Base-by-base conservation (phyloP, 169 alveolate genomes). In the Cryptosporidium baileyi region DNA sequence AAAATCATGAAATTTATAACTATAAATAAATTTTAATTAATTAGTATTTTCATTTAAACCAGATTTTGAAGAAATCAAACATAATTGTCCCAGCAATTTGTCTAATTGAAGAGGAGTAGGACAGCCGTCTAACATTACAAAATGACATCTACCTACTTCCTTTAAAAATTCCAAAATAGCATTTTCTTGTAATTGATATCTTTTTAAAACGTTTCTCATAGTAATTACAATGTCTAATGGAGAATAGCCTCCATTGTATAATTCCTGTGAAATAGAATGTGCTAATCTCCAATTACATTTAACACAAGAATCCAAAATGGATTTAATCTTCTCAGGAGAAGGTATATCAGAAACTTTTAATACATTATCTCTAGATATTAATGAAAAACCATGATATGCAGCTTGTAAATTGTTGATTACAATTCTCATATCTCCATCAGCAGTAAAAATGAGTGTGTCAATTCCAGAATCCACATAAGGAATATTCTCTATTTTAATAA, bases 281-380 rank as follows among this genome's bases (percentile, higher is more conserved):
- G 97, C 96, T 24, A 90, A 51, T 49, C 94, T 88, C 95, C 98
- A 97, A 60, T 95, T 91, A 5, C 97, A 95, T 45, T 89, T 80
- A 19, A 95, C 80, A 80, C 98, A 96, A 24, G 90, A 80, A 36
- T 92, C 90, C 62, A 96, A 61, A 59, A 95, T 93, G 49, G 92
- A 67, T 79, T 90, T 93, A 65, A 97, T 91, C 60, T 94, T 90
- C 74, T 96, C 98, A 2, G 99, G 98, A 80, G 97, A 96, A n/a
- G 99, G 99, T 44, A 95, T 91, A 82, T 97, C 99, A 90, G 98
- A 96, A 15, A 93, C 92, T 88, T 95, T 94, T 59, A 94, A 95
- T 26, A 98, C 99, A 89, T 97, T 97, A 63, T 97, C 99, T 81
- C 95, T 95, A 80, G 94, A 95, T 36, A 98, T 96, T 59, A 91